Conservation (phyloP, 2,329 filamentous ascomycete species). For the Colletotrichum cuscutae region DNA sequence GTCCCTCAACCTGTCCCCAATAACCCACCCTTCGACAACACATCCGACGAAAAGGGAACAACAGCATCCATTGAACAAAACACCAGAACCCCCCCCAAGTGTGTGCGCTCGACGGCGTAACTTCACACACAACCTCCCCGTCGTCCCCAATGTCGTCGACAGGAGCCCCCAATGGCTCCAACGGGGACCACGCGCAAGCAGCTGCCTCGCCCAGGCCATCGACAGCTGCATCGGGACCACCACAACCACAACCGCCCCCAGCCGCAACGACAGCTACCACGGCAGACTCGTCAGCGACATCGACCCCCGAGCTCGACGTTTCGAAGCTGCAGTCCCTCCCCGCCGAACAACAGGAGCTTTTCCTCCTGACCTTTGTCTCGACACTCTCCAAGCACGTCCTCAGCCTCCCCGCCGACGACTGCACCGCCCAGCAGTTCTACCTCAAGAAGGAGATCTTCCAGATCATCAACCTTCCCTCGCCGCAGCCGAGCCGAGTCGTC, state of each 20-base stretch:
- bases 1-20: constrained; percentile 24
- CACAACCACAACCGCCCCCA: constrained; percentile 34
- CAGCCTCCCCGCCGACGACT: constrained; percentile 78
- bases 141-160: constrained; percentile 47
- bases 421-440: constrained; percentile 88
- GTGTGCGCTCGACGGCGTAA: constrained; percentile 15
- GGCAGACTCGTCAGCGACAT: constrained; percentile 53
- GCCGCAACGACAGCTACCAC: constrained; percentile 42
- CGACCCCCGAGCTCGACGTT: constrained; percentile 85
- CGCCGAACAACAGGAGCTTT: constrained; percentile 94
- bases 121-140: not conserved
- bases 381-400: constrained; percentile 84
- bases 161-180: constrained; percentile 48
- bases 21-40: constrained; percentile 2
- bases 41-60: constrained; percentile 18
- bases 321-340: constrained; percentile 89
- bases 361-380: constrained; percentile 88
- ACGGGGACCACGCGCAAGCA: constrained; percentile 40
- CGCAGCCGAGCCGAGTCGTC: constrained; percentile 87
- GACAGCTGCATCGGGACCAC: constrained; percentile 32
- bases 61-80: not conserved
- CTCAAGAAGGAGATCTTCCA: constrained; percentile 96
- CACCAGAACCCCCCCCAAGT: not conserved
- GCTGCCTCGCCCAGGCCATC: constrained; percentile 36
- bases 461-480: constrained; percentile 84